These are phyloP conservation scores for Fusarium napiforme DNA, from an alignment of 2,329 filamentous ascomycete species.

Conservation along the genomic window DNA sequence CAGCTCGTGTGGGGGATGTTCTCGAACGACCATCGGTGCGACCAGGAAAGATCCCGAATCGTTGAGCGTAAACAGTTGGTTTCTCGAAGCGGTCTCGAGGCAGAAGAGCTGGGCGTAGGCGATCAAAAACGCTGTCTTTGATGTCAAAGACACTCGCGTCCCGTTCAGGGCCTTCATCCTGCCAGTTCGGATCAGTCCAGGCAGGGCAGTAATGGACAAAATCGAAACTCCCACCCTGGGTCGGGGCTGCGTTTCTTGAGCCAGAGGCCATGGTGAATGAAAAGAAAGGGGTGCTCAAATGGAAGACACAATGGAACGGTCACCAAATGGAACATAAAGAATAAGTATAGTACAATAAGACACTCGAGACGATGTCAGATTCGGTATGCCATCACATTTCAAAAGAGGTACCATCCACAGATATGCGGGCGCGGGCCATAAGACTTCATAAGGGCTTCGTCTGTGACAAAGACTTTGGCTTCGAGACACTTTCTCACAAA, in stretches of 20 bases:
- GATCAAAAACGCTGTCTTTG: conserved; percentile 27
- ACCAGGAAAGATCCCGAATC: conserved; percentile 46
- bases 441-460: not conserved
- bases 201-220: conserved; percentile 35
- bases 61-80: conserved; percentile 44
- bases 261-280: conserved; percentile 6
- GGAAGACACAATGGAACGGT: not conserved
- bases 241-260: not conserved
- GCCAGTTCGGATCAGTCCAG: conserved; percentile 46
- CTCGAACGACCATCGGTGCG: conserved; percentile 47
- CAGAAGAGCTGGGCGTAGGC: conserved; percentile 41
- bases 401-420: not conserved
- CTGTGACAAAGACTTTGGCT: not conserved
- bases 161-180: conserved; percentile 31
- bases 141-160: conserved; percentile 23
- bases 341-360: not conserved
- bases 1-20: conserved; percentile 45
- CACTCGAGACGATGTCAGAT: not conserved
- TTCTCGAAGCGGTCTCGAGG: conserved; percentile 34
- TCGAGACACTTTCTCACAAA: not conserved
- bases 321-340: not conserved
- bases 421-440: not conserved
- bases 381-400: not conserved
- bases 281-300: not conserved
- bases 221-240: not conserved